Conservation (phyloP, 306 rosid species). For the Rosa chinensis region DNA sequence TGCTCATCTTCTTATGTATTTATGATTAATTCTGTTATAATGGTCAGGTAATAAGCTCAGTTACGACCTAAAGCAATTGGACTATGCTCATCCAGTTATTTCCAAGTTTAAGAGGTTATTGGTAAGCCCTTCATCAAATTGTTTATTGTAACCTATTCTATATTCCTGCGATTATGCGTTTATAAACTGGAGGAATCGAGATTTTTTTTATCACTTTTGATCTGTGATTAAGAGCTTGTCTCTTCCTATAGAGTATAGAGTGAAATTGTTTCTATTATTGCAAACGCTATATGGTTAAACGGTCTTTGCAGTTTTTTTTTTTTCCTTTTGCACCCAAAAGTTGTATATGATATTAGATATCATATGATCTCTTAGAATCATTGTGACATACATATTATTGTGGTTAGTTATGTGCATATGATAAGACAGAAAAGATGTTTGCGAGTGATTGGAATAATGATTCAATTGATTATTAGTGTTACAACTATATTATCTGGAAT, state of each 20-base stretch:
- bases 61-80: constrained; percentile 47
- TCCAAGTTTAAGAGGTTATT: constrained; percentile 74
- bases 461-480: background rate
- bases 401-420: background rate
- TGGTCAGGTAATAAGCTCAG: constrained; percentile 50
- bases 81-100: constrained; percentile 55
- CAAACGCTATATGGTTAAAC: background rate
- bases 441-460: background rate
- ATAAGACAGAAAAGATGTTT: background rate
- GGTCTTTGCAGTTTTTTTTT: background rate
- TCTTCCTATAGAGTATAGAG: background rate
- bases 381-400: background rate
- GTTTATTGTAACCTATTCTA: constrained; percentile 14
- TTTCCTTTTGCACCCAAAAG: background rate
- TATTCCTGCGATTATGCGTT: background rate
- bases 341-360: background rate
- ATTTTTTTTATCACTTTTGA: background rate
- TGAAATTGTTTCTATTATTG: too few species aligned
- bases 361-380: background rate
- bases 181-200: background rate
- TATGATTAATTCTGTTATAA: constrained; percentile 14
- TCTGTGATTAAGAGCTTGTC: background rate
- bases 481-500: background rate
- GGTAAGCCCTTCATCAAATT: constrained; percentile 51
- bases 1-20: constrained; percentile 8